phyloP scores from a whole-genome alignment of 768 basidiomycete species.

The Mycena olivaceomarginata region DNA sequence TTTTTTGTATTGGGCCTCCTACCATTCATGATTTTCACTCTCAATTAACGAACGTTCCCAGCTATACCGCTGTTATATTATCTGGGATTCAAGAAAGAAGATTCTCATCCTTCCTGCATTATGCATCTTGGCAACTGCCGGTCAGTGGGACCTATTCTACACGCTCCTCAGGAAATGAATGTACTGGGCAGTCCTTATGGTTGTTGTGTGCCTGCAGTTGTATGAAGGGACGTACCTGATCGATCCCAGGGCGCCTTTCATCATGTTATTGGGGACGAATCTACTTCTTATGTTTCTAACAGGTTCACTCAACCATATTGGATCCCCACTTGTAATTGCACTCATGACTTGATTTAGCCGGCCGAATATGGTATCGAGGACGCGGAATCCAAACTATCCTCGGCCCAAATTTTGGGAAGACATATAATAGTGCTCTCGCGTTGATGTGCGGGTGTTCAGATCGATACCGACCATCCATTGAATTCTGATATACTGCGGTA shows the following conservation, averaged over 20 bases:
- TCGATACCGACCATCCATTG: slow-evolving; percentile 15
- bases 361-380: slow-evolving; percentile 30
- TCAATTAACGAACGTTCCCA: slow-evolving; percentile 19
- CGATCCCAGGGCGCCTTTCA: slow-evolving; percentile 25
- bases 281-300: slow-evolving; percentile 30
- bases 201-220: slow-evolving; percentile 21
- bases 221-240: slow-evolving; percentile 20
- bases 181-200: slow-evolving; percentile 16
- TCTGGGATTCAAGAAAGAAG: slow-evolving; percentile 24
- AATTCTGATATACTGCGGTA: slow-evolving; percentile 24
- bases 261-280: slow-evolving; percentile 29
- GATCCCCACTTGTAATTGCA: slow-evolving; percentile 14
- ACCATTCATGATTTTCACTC: slow-evolving; percentile 20
- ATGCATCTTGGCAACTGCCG: slow-evolving; percentile 26
- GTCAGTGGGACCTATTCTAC: slow-evolving; percentile 21
- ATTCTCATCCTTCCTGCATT: slow-evolving; percentile 26
- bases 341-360: slow-evolving; percentile 22
- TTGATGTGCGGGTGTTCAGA: slow-evolving; percentile 24
- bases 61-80: slow-evolving; percentile 28
- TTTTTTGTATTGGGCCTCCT: slow-evolving; percentile 22
- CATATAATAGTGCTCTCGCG: slow-evolving; percentile 20
- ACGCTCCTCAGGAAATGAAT: slow-evolving; percentile 12
- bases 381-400: slow-evolving; percentile 24
- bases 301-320: slow-evolving; percentile 23
- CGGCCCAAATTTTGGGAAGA: slow-evolving; percentile 22